These are phyloP conservation scores for Phytophthora vignae DNA, from an alignment of 352 stramenopile genomes.

Conservation along the genomic window DNA sequence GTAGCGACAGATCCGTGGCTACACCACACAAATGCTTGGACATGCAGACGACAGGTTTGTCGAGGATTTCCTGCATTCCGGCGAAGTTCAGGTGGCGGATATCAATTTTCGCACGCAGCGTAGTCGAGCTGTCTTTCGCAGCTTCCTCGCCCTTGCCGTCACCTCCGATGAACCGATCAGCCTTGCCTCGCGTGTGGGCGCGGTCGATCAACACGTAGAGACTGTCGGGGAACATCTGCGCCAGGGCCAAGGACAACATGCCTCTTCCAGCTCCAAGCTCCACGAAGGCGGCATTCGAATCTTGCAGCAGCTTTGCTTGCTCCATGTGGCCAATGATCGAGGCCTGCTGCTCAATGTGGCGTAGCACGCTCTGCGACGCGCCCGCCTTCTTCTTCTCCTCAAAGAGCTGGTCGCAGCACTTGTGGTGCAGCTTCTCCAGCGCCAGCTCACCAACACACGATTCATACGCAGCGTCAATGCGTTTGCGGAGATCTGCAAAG, in stretches of 20 bases:
- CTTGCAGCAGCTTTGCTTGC: slow-evolving; percentile 53
- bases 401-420: slow-evolving; percentile 68
- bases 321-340: slow-evolving; percentile 88
- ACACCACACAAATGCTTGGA: slow-evolving; percentile 89
- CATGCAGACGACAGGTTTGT: slow-evolving; percentile 76
- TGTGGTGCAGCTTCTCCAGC: slow-evolving; percentile 75
- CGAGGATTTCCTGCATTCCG: slow-evolving; percentile 59
- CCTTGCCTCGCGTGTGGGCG: slow-evolving; percentile 74
- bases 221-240: slow-evolving; percentile 66
- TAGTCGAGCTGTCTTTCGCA: slow-evolving; percentile 36
- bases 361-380: slow-evolving; percentile 67
- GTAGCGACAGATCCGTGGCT: slow-evolving; percentile 82
- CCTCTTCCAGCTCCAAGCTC: slow-evolving; percentile 80
- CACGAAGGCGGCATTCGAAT: slow-evolving; percentile 55
- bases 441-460: slow-evolving; percentile 63
- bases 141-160: slow-evolving; percentile 28
- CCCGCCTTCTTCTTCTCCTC: slow-evolving; percentile 65
- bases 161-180: slow-evolving; percentile 71
- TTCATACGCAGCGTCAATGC: slow-evolving; percentile 63
- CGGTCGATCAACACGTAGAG: slow-evolving; percentile 84
- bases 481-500: slow-evolving; percentile 57
- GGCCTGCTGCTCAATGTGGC: slow-evolving; percentile 86
- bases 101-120: slow-evolving; percentile 82
- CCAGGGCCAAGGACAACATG: slow-evolving; percentile 83
- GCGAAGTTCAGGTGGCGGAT: slow-evolving; percentile 86